Percentiles rank a stretch among this genome's conserved stretches.
Evolutionary conservation across 202 grass and related monocot genomes (phyloP).

Genomic region (Schoenoplectus tabernaemontani): DNA sequence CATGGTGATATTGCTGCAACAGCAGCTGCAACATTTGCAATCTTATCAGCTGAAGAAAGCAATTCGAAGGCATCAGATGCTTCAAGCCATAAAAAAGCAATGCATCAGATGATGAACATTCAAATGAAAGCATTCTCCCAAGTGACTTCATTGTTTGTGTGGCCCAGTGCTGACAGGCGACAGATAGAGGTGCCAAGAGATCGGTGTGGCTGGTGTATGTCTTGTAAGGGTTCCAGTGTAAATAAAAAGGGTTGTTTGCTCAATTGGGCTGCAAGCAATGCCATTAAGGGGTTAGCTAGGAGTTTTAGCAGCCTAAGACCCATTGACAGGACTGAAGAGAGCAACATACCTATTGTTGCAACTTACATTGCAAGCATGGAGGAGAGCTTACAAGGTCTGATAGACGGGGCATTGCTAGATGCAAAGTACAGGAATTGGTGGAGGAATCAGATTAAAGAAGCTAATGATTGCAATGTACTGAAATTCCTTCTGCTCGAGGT

Average conservation of each 20-base stretch:
- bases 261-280: slow-evolving; percentile 65
- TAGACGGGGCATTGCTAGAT: slow-evolving; percentile 58
- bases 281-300: slow-evolving; percentile 62
- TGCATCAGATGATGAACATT: slow-evolving; percentile 34
- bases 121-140: slow-evolving; percentile 90
- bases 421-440: slow-evolving; percentile 49
- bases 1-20: slow-evolving; percentile 84
- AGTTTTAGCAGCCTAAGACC: slow-evolving; percentile 41
- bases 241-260: slow-evolving; percentile 85
- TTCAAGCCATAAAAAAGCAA: slow-evolving; percentile 50
- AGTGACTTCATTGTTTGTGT: slow-evolving; percentile 63
- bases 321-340: slow-evolving; percentile 47
- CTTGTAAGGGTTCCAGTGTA: slow-evolving; percentile 65
- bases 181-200: slow-evolving; percentile 86
- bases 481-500: slow-evolving; percentile 88
- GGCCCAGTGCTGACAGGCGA: slow-evolving; percentile 80
- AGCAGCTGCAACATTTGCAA: slow-evolving; percentile 70
- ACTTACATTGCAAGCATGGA: slow-evolving; percentile 87
- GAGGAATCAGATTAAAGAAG: slow-evolving; percentile 53
- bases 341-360: slow-evolving; percentile 53
- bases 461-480: slow-evolving; percentile 64
- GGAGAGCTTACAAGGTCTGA: slow-evolving; percentile 68
- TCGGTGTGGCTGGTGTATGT: slow-evolving; percentile 95
- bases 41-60: slow-evolving; percentile 77
- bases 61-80: slow-evolving; percentile 39